Evolutionary conservation across 2,329 filamentous ascomycete species (phyloP), one percentile per base, ranked within the genome.

Genomic region (Cladosporium velox): DNA sequence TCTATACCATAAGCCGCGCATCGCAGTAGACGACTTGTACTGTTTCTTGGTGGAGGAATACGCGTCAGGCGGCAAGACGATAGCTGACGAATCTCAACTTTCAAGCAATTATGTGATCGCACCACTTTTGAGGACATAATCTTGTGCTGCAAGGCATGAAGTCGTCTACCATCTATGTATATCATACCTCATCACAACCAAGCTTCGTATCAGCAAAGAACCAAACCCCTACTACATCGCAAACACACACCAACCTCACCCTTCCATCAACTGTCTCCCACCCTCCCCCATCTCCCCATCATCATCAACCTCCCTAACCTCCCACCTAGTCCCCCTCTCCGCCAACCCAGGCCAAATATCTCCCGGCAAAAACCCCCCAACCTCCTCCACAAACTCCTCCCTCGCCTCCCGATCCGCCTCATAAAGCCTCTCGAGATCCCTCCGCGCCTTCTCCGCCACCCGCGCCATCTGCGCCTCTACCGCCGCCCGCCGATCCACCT

Each of bases 351-450:
- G 69, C 72, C 72, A 74, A 18, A 76, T 66, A 69, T 75, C 74
- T 2, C 72, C 61, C 6, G 95, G 95, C 12, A 99, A 79, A 75
- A 88, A 96, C 69, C 96, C 92, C 8, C 93, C 93, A 14, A 95
- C 89, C 52, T 96, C 90, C 32, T 89, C 84, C 38, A 91, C 86
- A 77, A 99, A 98, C 0, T 85, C 82, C 69, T 96, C 90, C 44
- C 95, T 85, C 68, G 92, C 88, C 49, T 83, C 83, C 65, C 86
- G 71, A 76, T 99, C 95, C 14, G 87, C 80, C 49, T 74, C 70
- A 68, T 91, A 87, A 11, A 98, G 81, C 74, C 87, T 88, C 67
- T 93, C 88, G 10, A 97, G 84, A 70, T 89, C 90, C 66, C 90
- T 87, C 75, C 89, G 88, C 0, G 94, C 91, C 72, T 93, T 93